A percentile compares a stretch with the other conserved stretches of the same genome.
Evolutionary conservation across 495 filamentous ascomycete genomes (phyloP).

Genomic region (Penicillium coprophilum): DNA sequence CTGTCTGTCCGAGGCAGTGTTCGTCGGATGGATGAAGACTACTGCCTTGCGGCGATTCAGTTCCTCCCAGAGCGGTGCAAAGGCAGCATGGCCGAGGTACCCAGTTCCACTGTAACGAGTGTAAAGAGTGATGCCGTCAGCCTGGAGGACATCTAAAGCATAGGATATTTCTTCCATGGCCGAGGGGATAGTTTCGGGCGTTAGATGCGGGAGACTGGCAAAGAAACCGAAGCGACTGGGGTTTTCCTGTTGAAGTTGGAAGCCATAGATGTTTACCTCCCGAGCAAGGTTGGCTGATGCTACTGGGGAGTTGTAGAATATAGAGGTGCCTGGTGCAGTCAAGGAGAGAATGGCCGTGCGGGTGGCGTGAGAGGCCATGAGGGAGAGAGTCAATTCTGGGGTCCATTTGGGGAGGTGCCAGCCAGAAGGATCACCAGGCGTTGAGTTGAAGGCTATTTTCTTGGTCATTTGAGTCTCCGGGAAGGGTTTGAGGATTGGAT

Average conservation of each 20-base stretch:
- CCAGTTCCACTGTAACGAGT: not conserved
- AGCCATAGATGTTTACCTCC: not conserved
- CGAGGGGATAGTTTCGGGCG: not conserved
- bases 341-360: not conserved
- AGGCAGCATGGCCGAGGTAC: not conserved
- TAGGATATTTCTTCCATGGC: not conserved
- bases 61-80: not conserved
- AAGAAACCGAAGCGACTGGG: not conserved
- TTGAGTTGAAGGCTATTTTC: not conserved
- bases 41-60: not conserved
- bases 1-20: not conserved
- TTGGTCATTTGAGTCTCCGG: not conserved
- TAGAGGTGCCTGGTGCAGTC: not conserved
- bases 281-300: not conserved
- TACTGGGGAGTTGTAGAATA: not conserved
- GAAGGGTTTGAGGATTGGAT: not conserved
- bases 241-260: not conserved
- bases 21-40: not conserved
- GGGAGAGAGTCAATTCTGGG: not conserved
- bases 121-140: not conserved
- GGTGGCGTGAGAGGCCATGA: not conserved
- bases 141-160: not conserved
- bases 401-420: not conserved
- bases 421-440: not conserved
- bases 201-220: not conserved